Conservation (phyloP, 768 basidiomycete species). For the Serendipita indica region DNA sequence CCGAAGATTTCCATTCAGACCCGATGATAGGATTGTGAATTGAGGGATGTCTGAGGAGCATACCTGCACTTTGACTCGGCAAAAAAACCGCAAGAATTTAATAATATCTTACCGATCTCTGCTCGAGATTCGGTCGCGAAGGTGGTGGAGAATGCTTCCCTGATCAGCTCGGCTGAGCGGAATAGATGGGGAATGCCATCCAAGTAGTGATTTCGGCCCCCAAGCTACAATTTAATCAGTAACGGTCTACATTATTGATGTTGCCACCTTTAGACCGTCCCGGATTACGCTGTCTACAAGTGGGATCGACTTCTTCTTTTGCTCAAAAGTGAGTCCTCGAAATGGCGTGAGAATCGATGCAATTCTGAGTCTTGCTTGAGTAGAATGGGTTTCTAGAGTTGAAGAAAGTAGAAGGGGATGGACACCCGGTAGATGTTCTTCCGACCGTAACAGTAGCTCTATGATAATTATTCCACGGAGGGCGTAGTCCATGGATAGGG, state of each 20-base stretch:
- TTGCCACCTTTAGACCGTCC: constrained; percentile 55
- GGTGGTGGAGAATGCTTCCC: constrained; percentile 11
- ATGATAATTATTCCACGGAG: not conserved
- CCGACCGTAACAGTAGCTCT: not conserved
- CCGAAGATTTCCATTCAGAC: constrained; percentile 52
- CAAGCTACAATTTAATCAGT: constrained; percentile 27
- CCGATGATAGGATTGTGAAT: constrained; percentile 51
- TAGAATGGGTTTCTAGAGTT: constrained; percentile 26
- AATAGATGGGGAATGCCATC: constrained; percentile 63
- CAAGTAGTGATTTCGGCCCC: constrained; percentile 57
- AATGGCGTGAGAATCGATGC: constrained; percentile 67
- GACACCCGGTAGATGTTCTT: constrained; percentile 23
- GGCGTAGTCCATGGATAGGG: constrained; percentile 22
- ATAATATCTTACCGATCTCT: constrained; percentile 23
- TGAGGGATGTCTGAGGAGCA: constrained; percentile 47
- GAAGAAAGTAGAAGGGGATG: constrained; percentile 33
- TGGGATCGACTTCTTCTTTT: constrained; percentile 45
- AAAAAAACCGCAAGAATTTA: not conserved
- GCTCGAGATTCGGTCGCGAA: constrained; percentile 20
- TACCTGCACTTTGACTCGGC: constrained; percentile 29
- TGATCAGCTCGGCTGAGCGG: constrained; percentile 34
- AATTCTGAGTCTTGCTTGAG: constrained; percentile 55
- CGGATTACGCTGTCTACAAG: constrained; percentile 58
- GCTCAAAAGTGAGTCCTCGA: constrained; percentile 42
- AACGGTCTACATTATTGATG: not conserved